These are phyloP conservation scores for Phytophthora sansomeana DNA, from an alignment of 352 stramenopile species.

Conservation along the genomic window DNA sequence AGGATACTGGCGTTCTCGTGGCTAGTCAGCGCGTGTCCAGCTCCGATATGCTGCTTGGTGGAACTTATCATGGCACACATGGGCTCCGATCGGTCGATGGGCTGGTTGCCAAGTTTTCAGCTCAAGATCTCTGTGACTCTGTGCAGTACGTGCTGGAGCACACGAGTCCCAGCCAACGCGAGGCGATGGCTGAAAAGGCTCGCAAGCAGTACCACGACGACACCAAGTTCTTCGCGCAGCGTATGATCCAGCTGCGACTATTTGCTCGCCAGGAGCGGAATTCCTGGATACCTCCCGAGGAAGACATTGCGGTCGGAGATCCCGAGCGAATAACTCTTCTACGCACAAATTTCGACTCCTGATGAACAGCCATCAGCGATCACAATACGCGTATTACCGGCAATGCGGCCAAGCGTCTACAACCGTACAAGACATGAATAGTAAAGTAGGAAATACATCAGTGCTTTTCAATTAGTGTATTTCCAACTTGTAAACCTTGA, in stretches of 20 bases:
- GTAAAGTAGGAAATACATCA: no score
- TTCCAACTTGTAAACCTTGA: no score
- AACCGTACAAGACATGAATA: slow-evolving; percentile 4
- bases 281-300: slow-evolving; percentile 32
- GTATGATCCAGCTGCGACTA: slow-evolving; percentile 48
- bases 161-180: slow-evolving; percentile 32
- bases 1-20: slow-evolving; percentile 25
- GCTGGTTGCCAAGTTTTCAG: slow-evolving; percentile 30
- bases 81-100: slow-evolving; percentile 31
- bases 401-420: not conserved
- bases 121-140: slow-evolving; percentile 28
- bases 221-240: slow-evolving; percentile 54
- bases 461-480: not conserved
- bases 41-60: slow-evolving; percentile 31
- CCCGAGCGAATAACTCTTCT: slow-evolving; percentile 31
- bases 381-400: no score
- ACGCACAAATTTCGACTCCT: slow-evolving; percentile 14
- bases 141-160: slow-evolving; percentile 46
- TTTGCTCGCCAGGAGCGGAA: slow-evolving; percentile 32
- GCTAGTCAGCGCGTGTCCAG: slow-evolving; percentile 2
- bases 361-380: not conserved
- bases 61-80: slow-evolving; percentile 25
- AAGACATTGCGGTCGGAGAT: slow-evolving; percentile 37
- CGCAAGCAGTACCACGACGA: slow-evolving; percentile 54
- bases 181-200: slow-evolving; percentile 33